Conservation (phyloP, 129 eudicot species). For the Escallonia rubra region DNA sequence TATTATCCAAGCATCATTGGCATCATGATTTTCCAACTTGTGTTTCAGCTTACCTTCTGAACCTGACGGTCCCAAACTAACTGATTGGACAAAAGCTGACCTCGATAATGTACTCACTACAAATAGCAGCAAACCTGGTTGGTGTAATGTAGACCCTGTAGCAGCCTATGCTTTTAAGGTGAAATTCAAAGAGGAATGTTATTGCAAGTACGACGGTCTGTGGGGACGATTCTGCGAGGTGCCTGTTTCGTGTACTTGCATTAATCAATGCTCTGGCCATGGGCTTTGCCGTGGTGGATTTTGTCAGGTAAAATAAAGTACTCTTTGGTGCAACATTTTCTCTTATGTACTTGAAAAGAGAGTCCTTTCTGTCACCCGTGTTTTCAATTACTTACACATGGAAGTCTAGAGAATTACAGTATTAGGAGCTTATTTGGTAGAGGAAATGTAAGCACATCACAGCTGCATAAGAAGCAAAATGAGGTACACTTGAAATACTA, state of each 20-base stretch:
- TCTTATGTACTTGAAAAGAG: background rate
- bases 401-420: too few species aligned
- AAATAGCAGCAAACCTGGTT: slow-evolving; percentile 57
- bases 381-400: background rate
- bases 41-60: slow-evolving; percentile 47
- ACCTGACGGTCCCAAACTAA: slow-evolving; percentile 45
- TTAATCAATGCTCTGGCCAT: slow-evolving; percentile 86
- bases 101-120: slow-evolving; percentile 63
- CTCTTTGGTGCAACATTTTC: background rate
- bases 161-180: slow-evolving; percentile 58
- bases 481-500: too few species aligned
- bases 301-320: slow-evolving; percentile 56
- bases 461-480: too few species aligned
- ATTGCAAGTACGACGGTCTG: slow-evolving; percentile 92
- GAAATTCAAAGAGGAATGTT: slow-evolving; percentile 78
- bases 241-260: slow-evolving; percentile 62
- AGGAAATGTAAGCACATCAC: too few species aligned
- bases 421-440: too few species aligned
- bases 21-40: background rate
- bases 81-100: slow-evolving; percentile 73
- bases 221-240: slow-evolving; percentile 75
- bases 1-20: background rate
- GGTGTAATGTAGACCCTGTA: slow-evolving; percentile 90
- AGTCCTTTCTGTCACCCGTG: background rate
- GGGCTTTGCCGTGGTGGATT: slow-evolving; percentile 92